Base-by-base conservation (phyloP, 225 moss, liverwort and hornwort genomes). In the Asterella californica region DNA sequence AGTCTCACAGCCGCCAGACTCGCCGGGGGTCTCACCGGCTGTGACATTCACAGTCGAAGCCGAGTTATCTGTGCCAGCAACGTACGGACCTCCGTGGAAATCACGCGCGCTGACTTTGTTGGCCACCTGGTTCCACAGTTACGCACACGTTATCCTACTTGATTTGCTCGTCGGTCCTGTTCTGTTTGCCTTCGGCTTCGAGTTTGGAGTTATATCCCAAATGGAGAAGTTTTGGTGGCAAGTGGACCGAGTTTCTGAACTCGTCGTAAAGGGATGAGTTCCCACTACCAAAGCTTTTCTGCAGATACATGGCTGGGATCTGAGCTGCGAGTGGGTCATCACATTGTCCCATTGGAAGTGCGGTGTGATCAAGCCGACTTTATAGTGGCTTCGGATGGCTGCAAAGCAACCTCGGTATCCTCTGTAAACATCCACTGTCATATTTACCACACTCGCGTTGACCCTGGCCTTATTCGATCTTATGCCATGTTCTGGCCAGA, bases 81-180 rank as follows among this genome's bases (percentile, higher is more conserved):
- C 60, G 17, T 81, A 52, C 0, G 85, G 82, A 15, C 85, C 59
- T 2, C 87, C 87, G 54, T 85, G 25, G 77, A 89, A 87, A 7
- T 80, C 81, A 33, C 85, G 83, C 30, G 84, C 81, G 15, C 80
- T 73, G 9, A 83, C 79, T 4, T 82, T 85, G 52, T 78, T 87
- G 10, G 87, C 83, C 0, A 87, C 34, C 5, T 85, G 80, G 54
- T 82, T 72, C 32, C 87, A 76, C 82, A 90, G n/a, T 27, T 4
- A 90, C 62, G 42, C 60, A 80, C 38, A 85, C 74, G 61, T 89
- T 89, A 2, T 81, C 72, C 0, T 70, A 19, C 12, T 77, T 74
- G 48, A 83, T n/a, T 46, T 87, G 83, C 48, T 87, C 77, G 24
- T 64, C 24, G 0, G 78, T 70, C 70, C 42, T 22, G 22, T 70